Percentiles rank a stretch among this genome's conserved stretches.
phyloP scores from a whole-genome alignment of 768 basidiomycete species.

The Mycena rosella region DNA sequence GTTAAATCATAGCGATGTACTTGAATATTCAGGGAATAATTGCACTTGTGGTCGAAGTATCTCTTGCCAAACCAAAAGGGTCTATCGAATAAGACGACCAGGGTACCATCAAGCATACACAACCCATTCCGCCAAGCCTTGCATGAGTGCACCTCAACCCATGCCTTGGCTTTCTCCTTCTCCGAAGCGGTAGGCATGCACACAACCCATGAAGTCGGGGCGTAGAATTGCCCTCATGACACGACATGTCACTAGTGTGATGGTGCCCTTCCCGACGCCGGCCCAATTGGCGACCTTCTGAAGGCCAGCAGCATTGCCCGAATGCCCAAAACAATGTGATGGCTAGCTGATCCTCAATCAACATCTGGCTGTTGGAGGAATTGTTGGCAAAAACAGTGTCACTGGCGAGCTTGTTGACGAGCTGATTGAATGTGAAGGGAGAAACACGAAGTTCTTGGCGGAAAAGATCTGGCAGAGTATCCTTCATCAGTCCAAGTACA shows the following conservation, averaged over 20 bases:
- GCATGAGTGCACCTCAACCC: too few species aligned
- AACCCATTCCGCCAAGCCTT: too few species aligned
- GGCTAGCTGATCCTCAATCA: conserved; percentile 25
- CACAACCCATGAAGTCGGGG: too few species aligned
- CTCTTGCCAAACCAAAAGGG: background rate
- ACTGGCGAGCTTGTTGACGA: background rate
- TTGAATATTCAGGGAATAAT: conserved; percentile 9
- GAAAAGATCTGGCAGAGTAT: background rate
- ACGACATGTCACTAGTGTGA: background rate
- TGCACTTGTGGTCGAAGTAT: conserved; percentile 5
- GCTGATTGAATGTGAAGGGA: conserved; percentile 15
- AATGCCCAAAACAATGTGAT: conserved; percentile 3
- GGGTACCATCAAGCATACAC: too few species aligned
- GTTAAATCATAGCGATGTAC: background rate
- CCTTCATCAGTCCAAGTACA: background rate
- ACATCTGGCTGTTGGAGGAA: conserved; percentile 33
- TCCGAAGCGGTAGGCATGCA: too few species aligned
- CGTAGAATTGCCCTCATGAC: too few species aligned
- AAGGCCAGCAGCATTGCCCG: background rate
- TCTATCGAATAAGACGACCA: too few species aligned
- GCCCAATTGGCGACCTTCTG: background rate
- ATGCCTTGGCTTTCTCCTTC: too few species aligned
- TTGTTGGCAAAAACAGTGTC: conserved; percentile 38
- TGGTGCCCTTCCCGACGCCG: background rate
- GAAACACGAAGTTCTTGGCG: conserved; percentile 7